phyloP scores from a whole-genome alignment of 2,329 filamentous ascomycete genomes.

The Trichoderma sp. region DNA sequence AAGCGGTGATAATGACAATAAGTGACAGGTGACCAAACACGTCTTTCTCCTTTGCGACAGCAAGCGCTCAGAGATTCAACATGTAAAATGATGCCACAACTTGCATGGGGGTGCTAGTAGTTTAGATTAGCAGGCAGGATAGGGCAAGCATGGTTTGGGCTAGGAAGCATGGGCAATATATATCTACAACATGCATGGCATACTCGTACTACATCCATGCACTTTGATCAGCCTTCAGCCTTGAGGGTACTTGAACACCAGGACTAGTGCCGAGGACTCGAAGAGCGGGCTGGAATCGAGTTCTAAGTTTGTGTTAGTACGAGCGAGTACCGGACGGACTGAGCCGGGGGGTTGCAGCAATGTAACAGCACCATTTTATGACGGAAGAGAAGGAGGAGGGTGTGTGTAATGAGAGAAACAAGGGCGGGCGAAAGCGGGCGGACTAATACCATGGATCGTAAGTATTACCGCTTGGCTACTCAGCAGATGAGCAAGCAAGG shows the following conservation, averaged over 20 bases:
- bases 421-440: background rate
- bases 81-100: background rate
- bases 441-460: background rate
- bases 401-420: background rate
- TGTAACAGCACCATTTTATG: background rate
- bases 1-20: background rate
- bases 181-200: constrained; percentile 8
- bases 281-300: background rate
- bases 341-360: background rate
- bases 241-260: background rate
- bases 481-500: background rate
- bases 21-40: background rate
- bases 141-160: background rate
- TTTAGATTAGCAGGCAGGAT: constrained; percentile 1
- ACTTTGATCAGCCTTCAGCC: background rate
- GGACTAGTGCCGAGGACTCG: background rate
- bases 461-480: background rate
- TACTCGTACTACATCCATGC: background rate
- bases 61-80: background rate
- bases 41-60: background rate
- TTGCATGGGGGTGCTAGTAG: background rate
- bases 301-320: background rate
- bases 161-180: background rate
- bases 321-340: constrained; percentile 1
- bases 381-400: background rate